Evolutionary conservation across 2,329 filamentous ascomycete species (phyloP).

Genomic region (Westerdykella aurantiaca): DNA sequence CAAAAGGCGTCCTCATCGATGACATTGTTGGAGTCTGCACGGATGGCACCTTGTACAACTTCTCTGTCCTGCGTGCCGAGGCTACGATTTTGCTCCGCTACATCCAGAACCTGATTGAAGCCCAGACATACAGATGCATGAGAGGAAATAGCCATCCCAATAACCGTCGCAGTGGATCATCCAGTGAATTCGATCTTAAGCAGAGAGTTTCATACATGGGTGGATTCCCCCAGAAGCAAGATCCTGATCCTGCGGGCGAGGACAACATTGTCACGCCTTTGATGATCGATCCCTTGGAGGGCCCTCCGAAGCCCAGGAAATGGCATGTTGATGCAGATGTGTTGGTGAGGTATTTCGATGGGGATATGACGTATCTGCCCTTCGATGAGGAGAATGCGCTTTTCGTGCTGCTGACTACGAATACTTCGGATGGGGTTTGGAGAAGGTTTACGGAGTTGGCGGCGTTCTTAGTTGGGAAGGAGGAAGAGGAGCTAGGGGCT

Average conservation of each 20-base stretch:
- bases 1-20: constrained; percentile 38
- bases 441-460: not conserved
- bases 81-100: constrained; percentile 66
- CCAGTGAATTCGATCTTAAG: not conserved
- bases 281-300: constrained; percentile 19
- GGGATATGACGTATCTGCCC: constrained; percentile 4
- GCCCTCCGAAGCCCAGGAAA: constrained; percentile 14
- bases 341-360: constrained; percentile 28
- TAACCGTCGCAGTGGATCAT: constrained; percentile 10
- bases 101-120: constrained; percentile 58
- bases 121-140: constrained; percentile 7
- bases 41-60: constrained; percentile 50
- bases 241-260: too few relatives aligned
- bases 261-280: too few relatives aligned
- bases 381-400: not conserved
- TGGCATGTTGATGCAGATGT: constrained; percentile 42
- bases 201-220: constrained; percentile 14
- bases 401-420: not conserved
- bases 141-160: constrained; percentile 9
- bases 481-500: constrained; percentile 1
- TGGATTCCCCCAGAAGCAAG: constrained; percentile 5
- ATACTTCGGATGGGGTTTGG: not conserved
- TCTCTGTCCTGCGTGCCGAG: constrained; percentile 58
- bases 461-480: too few relatives aligned
- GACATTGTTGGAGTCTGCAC: constrained; percentile 47